phyloP scores from a whole-genome alignment of 495 filamentous ascomycete species.

The Haplographium delicatum region DNA sequence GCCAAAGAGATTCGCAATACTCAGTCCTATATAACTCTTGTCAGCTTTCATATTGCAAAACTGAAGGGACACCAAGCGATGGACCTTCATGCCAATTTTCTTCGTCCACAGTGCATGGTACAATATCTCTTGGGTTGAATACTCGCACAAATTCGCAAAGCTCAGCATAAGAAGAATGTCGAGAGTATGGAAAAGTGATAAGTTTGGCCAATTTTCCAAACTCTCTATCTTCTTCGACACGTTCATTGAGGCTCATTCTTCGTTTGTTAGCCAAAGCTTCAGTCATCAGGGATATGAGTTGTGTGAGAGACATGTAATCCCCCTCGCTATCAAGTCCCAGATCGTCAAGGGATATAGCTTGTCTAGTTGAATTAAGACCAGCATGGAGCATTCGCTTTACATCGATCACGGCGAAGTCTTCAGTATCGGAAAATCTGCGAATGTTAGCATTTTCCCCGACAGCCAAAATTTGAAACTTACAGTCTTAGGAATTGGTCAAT shows the following conservation, averaged over 20 bases:
- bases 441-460: background rate
- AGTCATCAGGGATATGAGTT: constrained; percentile 35
- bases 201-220: constrained; percentile 39
- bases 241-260: background rate
- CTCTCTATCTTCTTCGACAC: background rate
- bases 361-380: constrained; percentile 9
- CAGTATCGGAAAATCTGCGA: constrained; percentile 14
- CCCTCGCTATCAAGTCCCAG: constrained; percentile 36
- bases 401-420: constrained; percentile 24
- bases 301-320: constrained; percentile 38
- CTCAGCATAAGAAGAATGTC: constrained; percentile 84
- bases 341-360: constrained; percentile 35
- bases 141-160: constrained; percentile 62
- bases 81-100: constrained; percentile 54
- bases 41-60: background rate
- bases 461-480: constrained; percentile 33
- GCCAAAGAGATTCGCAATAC: constrained; percentile 66
- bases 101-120: constrained; percentile 75
- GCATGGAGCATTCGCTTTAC: constrained; percentile 26
- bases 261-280: constrained; percentile 6
- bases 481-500: constrained; percentile 42
- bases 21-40: constrained; percentile 33
- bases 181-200: constrained; percentile 75
- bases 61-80: background rate
- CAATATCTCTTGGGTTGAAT: constrained; percentile 71